Evolutionary conservation across 306 rosid species (phyloP).

Genomic region (Erythrophleum fordii): DNA sequence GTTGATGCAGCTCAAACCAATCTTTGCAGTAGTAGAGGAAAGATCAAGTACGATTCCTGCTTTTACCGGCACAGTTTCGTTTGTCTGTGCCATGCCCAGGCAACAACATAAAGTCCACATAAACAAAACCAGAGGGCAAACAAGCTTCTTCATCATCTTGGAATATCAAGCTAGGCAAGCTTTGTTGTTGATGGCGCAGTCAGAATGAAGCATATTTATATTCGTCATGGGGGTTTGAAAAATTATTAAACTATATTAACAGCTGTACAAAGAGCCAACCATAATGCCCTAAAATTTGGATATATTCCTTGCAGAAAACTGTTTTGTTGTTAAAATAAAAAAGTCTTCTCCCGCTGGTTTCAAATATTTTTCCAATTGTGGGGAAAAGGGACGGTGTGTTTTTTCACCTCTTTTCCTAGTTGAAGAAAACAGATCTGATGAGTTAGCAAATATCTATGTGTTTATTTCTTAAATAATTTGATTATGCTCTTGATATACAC

Average conservation of each 20-base stretch:
- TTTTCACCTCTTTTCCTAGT: too few relatives aligned
- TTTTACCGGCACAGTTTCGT: conserved; percentile 35
- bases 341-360: too few relatives aligned
- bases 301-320: not conserved
- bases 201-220: not conserved
- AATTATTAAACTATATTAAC: too few relatives aligned
- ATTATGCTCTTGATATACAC: too few relatives aligned
- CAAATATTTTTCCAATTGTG: too few relatives aligned
- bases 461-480: too few relatives aligned
- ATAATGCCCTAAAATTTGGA: not conserved
- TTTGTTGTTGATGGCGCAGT: not conserved
- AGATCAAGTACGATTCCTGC: conserved; percentile 51
- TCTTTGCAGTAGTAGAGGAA: conserved; percentile 18
- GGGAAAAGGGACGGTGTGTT: too few relatives aligned
- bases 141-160: not conserved
- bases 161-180: not conserved
- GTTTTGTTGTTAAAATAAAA: too few relatives aligned
- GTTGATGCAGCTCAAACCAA: conserved; percentile 45
- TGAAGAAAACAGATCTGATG: too few relatives aligned
- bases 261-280: not conserved
- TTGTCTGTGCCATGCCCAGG: conserved; percentile 18
- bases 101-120: not conserved
- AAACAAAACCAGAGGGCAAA: not conserved
- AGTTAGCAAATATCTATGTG: too few relatives aligned
- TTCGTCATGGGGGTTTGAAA: not conserved